phyloP scores from a whole-genome alignment of 768 basidiomycete species.

The Panellus pusillus region DNA sequence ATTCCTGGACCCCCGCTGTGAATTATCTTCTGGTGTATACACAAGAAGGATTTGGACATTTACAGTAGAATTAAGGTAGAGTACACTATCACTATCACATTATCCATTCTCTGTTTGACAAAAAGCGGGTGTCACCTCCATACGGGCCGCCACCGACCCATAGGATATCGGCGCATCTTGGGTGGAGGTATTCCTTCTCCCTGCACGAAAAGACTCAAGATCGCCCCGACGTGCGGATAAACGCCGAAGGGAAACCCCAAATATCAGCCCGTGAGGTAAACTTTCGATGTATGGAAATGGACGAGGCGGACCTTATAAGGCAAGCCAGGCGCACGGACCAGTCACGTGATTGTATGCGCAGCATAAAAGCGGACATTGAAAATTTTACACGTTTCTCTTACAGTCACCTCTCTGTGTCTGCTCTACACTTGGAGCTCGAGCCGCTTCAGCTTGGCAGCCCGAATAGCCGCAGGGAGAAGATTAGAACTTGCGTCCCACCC shows the following conservation, averaged over 20 bases:
- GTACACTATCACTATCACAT: too few species aligned
- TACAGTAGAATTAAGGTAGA: too few species aligned
- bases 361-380: slow-evolving; percentile 27
- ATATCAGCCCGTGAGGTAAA: slow-evolving; percentile 74
- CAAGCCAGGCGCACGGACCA: slow-evolving; percentile 57
- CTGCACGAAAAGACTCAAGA: slow-evolving; percentile 59
- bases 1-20: too few species aligned
- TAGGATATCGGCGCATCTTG: slow-evolving; percentile 58
- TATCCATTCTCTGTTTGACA: background rate
- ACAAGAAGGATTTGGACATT: too few species aligned
- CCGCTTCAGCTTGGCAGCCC: slow-evolving; percentile 17
- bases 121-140: slow-evolving; percentile 43
- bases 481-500: slow-evolving; percentile 42
- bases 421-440: slow-evolving; percentile 18
- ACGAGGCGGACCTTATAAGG: slow-evolving; percentile 12
- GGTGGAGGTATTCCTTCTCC: slow-evolving; percentile 61
- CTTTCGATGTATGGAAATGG: slow-evolving; percentile 50
- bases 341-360: background rate
- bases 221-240: slow-evolving; percentile 30
- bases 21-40: too few species aligned
- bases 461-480: slow-evolving; percentile 48
- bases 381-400: slow-evolving; percentile 1
- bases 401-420: slow-evolving; percentile 33
- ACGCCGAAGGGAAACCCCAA: slow-evolving; percentile 53
- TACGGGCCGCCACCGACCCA: slow-evolving; percentile 66